Conservation (phyloP, 805 yeast genomes). For the Metschnikowia orientalis region DNA sequence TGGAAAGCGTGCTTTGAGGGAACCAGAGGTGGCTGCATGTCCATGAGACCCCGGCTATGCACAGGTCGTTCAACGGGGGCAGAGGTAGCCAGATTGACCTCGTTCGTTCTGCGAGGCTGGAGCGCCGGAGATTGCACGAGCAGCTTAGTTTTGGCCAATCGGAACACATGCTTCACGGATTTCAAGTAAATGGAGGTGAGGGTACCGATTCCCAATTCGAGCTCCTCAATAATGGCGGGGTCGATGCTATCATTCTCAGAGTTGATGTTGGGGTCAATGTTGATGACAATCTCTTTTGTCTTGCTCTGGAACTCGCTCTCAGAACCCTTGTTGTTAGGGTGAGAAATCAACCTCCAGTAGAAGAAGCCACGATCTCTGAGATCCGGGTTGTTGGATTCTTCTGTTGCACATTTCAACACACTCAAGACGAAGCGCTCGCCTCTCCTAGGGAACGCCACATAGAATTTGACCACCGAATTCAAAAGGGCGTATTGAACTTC, state of each 20-base stretch:
- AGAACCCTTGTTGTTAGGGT: conserved; percentile 18
- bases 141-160: conserved; percentile 50
- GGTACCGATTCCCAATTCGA: conserved; percentile 77
- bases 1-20: conserved; percentile 1
- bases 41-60: too few relatives aligned
- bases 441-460: conserved; percentile 49
- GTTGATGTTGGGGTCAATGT: conserved; percentile 58
- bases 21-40: conserved; percentile 1
- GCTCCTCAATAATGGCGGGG: conserved; percentile 66
- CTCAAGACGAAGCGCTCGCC: conserved; percentile 57
- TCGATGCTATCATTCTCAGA: conserved; percentile 68
- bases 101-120: conserved; percentile 20
- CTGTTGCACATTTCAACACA: conserved; percentile 65
- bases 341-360: conserved; percentile 76
- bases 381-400: conserved; percentile 77
- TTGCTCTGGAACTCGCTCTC: conserved; percentile 38
- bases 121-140: conserved; percentile 47
- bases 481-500: conserved; percentile 72
- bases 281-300: conserved; percentile 51
- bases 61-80: conserved; percentile 11
- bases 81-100: conserved; percentile 11
- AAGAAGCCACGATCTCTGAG: conserved; percentile 78
- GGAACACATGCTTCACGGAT: conserved; percentile 77
- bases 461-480: conserved; percentile 70
- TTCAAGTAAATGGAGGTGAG: conserved; percentile 80